A percentile compares a stretch with the other conserved stretches of the same genome.
These are phyloP conservation scores for Lizonia empirigonia DNA, from an alignment of 2,329 filamentous ascomycete genomes.

Conservation along the genomic window DNA sequence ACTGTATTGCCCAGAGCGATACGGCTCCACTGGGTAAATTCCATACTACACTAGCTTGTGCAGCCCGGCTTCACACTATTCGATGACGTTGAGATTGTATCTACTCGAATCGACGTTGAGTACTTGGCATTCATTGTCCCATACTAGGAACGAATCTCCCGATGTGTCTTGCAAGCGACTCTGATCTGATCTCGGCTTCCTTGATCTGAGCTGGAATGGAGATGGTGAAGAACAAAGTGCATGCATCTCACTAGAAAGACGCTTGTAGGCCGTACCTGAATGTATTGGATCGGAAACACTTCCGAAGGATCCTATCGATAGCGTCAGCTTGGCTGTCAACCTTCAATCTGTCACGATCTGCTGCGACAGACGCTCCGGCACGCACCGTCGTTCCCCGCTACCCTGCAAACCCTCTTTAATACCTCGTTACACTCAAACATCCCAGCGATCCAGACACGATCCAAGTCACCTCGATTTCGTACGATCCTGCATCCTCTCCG, in stretches of 20 bases:
- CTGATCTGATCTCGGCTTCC: neutral
- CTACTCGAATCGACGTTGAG: neutral
- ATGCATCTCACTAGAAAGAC: neutral
- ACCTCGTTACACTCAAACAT: neutral
- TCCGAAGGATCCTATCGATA: neutral
- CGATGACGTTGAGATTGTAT: neutral
- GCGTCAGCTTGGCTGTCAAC: neutral
- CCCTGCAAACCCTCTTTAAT: constrained; percentile 1
- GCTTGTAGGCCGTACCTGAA: neutral
- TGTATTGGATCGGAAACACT: neutral
- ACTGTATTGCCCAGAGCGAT: neutral
- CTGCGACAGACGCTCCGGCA: constrained; percentile 1
- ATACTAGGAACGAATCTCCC: neutral
- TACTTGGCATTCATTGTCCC: neutral
- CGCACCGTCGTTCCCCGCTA: neutral
- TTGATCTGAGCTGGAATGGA: neutral
- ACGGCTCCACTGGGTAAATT: neutral
- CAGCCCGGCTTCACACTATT: neutral
- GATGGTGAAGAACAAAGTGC: too few species aligned
- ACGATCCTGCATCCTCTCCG: constrained; percentile 4
- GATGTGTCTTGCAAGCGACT: neutral
- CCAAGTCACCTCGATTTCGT: neutral
- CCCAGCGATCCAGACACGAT: constrained; percentile 9
- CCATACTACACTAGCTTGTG: neutral
- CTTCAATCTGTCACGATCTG: neutral